A percentile compares a stretch with the other conserved stretches of the same genome.
These are phyloP conservation scores for Rhytidiadelphus loreus DNA, from an alignment of 225 moss, liverwort and hornwort species.

Conservation along the genomic window DNA sequence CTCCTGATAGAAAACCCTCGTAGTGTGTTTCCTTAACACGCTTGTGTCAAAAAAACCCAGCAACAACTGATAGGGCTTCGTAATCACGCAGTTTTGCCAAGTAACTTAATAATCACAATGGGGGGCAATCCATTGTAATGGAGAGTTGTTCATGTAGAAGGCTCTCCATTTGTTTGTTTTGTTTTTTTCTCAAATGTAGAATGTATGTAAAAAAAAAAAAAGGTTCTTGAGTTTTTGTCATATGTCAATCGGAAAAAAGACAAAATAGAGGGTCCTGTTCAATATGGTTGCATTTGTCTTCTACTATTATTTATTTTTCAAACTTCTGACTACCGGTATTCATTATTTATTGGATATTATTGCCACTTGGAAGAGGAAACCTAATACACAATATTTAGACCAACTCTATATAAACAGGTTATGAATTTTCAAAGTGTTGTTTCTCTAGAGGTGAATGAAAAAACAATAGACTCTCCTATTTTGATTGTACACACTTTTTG, in stretches of 20 bases:
- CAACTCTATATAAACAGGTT: neutral
- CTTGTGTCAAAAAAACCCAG: no score
- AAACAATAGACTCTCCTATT: rapidly evolving
- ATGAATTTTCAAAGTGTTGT: neutral
- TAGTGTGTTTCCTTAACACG: no score
- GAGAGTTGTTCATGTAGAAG: neutral
- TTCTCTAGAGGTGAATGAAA: no score
- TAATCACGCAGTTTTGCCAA: no score
- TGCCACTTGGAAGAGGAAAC: neutral
- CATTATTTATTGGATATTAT: neutral
- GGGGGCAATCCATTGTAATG: neutral
- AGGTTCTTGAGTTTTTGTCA: neutral
- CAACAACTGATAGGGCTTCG: no score
- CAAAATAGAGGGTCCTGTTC: neutral
- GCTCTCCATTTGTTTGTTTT: rapidly evolving
- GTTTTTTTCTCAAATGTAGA: neutral
- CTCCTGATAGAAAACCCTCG: no score
- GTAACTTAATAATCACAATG: neutral
- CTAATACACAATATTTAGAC: neutral
- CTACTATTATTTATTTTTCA: no score
- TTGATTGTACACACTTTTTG: neutral
- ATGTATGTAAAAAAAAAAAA: neutral
- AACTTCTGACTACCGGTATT: no score
- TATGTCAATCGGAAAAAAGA: neutral
- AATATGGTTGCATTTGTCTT: neutral